Base-by-base conservation (phyloP, 345 rosid genomes). In the Salix exigua region DNA sequence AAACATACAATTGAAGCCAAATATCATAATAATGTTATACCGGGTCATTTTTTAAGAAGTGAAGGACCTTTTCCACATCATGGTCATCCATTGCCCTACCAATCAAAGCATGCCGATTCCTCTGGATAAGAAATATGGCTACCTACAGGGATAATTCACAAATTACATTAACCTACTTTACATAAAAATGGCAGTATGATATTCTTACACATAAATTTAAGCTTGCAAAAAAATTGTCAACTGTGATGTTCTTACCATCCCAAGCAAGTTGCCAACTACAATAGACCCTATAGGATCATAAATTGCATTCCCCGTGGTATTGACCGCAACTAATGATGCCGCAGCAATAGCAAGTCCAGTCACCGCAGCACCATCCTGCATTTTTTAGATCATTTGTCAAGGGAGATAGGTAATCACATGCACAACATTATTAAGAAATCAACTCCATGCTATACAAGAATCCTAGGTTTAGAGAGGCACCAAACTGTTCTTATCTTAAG, bases 331-430 rank as follows among this genome's bases (percentile, higher is more conserved):
- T 78, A 95, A 81, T 40, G 99, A 93, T 60, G 94, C 97, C 14
- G 86, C 99, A 68, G 99, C 99, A 74, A 95, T 89, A 65, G 87
- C 88, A 79, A 95, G 93, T 71, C 99, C 98, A 68, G 96, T 85
- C 74, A 95, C 99, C 30, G 99, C 99, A 84, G 99, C 99, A 1
- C 99, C 96, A 87, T 95, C 99, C 99, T 95, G 91, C 67, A 70
- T 74, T 76, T 73, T 65, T 31, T 18, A 37, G 23, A 28, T 68
- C 42, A 62, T 19, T 66, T 48, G 46, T 14, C 37, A 70, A 38
- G 66, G 40, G 79, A 44, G 19, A 70, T 42, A 60, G 50, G 23
- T 35, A 37, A 68, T 17, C 33, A 40, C 37, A 40, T 17, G 30
- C 23, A 72, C 11, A 13, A 5, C 7, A 30, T 14, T 21, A 61